Evolutionary conservation across 768 basidiomycete genomes (phyloP).

Genomic region (Lentinula sp.): DNA sequence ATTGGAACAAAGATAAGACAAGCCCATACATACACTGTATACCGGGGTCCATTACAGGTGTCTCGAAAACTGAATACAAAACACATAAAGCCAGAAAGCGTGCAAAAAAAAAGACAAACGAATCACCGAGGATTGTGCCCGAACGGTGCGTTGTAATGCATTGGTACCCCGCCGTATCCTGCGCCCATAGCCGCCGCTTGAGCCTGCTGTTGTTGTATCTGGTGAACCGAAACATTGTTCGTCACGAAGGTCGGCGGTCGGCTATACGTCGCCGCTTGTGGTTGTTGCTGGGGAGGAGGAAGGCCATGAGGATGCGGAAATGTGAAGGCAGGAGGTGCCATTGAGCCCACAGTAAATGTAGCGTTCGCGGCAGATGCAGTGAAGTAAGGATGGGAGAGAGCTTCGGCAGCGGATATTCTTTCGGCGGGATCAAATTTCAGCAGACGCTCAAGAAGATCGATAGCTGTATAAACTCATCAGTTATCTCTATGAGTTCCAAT

Average conservation of each 20-base stretch:
- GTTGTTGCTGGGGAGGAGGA: constrained; percentile 38
- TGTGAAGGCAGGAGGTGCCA: constrained; percentile 64
- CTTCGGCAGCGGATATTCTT: constrained; percentile 86
- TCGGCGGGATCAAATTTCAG: constrained; percentile 95
- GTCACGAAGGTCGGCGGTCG: constrained; percentile 1
- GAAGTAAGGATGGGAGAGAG: constrained; percentile 91
- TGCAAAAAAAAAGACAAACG: neutral
- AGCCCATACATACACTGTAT: neutral
- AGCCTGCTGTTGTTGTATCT: constrained; percentile 1
- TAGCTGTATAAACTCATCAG: constrained; percentile 41
- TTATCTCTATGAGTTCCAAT: neutral
- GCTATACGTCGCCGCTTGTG: constrained; percentile 26
- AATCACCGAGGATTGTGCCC: constrained; percentile 6
- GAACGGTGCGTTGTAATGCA: constrained; percentile 1
- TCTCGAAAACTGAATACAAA: neutral
- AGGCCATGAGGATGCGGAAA: constrained; percentile 58
- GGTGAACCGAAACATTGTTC: constrained; percentile 1
- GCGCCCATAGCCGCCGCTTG: neutral
- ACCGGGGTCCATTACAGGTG: neutral
- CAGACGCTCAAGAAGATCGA: constrained; percentile 90
- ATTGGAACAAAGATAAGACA: neutral
- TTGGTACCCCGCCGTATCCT: constrained; percentile 1
- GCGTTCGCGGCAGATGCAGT: constrained; percentile 42
- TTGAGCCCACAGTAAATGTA: constrained; percentile 45
- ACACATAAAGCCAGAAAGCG: neutral